Percentiles rank a stretch among this genome's conserved stretches.
Conservation (phyloP, 73 alveolate species). For the Paraurostyla sp. region DNA sequence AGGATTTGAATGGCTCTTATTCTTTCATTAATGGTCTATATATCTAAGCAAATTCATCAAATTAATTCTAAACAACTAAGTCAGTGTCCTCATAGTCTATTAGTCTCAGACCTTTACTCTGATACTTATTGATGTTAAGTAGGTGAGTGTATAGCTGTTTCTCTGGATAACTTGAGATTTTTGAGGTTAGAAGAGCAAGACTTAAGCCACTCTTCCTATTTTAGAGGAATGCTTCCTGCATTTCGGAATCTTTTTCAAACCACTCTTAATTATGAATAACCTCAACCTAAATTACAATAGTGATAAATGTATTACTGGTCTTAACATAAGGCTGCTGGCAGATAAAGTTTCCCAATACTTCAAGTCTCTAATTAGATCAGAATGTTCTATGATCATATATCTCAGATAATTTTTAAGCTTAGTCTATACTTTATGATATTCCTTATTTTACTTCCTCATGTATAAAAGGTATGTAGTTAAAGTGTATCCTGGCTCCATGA, state of each 20-base stretch:
- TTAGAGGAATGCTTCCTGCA: conserved; percentile 38
- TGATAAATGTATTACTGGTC: conserved; percentile 47
- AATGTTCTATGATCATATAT: conserved; percentile 37
- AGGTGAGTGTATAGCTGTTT: conserved; percentile 49
- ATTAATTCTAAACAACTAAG: conserved; percentile 1
- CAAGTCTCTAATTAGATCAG: conserved; percentile 63
- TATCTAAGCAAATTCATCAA: conserved; percentile 4
- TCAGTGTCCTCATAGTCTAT: conserved; percentile 46
- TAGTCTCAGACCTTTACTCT: conserved; percentile 29
- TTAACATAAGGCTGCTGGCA: conserved; percentile 45
- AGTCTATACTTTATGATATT: background rate
- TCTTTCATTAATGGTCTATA: conserved; percentile 1
- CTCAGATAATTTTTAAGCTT: background rate
- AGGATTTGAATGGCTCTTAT: conserved; percentile 48
- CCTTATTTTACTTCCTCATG: background rate
- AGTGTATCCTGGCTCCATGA: conserved; percentile 30
- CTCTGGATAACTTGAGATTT: conserved; percentile 44
- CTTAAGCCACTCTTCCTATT: conserved; percentile 33
- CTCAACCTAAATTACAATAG: background rate
- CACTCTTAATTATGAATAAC: conserved; percentile 52
- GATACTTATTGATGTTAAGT: conserved; percentile 22
- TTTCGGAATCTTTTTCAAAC: conserved; percentile 23
- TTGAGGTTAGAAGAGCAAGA: conserved; percentile 18
- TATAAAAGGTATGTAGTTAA: background rate
- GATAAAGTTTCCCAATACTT: conserved; percentile 70